Conservation (phyloP, 352 stramenopile genomes). For the Globisporangium acanthophoron region DNA sequence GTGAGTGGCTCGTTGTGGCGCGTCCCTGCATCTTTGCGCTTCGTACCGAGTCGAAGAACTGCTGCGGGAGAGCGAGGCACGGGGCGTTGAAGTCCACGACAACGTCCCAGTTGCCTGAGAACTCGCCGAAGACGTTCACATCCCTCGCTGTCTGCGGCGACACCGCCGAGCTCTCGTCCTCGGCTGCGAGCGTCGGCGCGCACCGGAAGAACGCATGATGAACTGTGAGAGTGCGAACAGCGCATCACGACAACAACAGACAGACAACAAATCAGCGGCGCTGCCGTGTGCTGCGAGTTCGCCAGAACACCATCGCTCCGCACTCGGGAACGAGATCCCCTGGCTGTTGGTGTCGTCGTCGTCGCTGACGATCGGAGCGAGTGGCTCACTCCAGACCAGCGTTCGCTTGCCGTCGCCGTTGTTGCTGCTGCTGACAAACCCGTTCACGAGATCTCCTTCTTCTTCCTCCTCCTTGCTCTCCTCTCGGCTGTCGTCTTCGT, state of each 20-base stretch:
- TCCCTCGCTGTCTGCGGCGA: neutral
- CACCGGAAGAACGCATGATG: slow-evolving; percentile 35
- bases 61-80: slow-evolving; percentile 47
- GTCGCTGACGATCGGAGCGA: slow-evolving; percentile 25
- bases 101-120: slow-evolving; percentile 54
- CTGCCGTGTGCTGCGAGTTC: neutral
- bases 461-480: slow-evolving; percentile 1
- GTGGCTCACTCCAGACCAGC: slow-evolving; percentile 46
- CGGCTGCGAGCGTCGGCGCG: slow-evolving; percentile 3
- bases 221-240: slow-evolving; percentile 16
- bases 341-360: slow-evolving; percentile 27
- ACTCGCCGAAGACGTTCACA: slow-evolving; percentile 44
- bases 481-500: neutral
- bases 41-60: slow-evolving; percentile 50
- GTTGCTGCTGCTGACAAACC: slow-evolving; percentile 4
- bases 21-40: neutral
- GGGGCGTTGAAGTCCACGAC: slow-evolving; percentile 51
- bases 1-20: neutral
- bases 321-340: slow-evolving; percentile 53
- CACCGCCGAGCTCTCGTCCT: slow-evolving; percentile 1
- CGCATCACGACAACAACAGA: neutral
- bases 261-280: neutral
- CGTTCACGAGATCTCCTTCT: slow-evolving; percentile 6
- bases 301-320: neutral
- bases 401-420: neutral